These are phyloP conservation scores for Eimeria necatrix DNA, from an alignment of 169 alveolate genomes.

Conservation along the genomic window DNA sequence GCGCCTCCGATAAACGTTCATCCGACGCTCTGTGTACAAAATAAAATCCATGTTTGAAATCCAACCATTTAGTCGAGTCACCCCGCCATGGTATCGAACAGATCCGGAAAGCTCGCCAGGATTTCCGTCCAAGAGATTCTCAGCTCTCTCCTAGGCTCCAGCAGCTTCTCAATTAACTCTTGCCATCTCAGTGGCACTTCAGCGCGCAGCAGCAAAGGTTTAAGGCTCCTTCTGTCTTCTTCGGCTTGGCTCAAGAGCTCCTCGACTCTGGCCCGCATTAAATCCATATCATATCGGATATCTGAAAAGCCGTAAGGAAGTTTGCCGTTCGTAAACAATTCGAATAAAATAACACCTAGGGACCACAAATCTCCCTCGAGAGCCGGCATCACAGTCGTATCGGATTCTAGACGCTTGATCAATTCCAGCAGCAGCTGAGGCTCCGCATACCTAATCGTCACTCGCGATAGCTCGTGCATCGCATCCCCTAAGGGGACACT, in stretches of 20 bases:
- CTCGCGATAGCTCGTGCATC: not conserved
- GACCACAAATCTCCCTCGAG: constrained; percentile 52
- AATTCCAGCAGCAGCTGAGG: constrained; percentile 14
- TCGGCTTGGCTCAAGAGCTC: not conserved
- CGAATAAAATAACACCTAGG: constrained; percentile 45
- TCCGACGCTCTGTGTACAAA: too few species aligned
- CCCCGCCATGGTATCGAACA: not conserved
- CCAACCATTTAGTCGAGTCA: too few species aligned
- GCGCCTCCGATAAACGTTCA: too few species aligned
- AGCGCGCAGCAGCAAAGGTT: not conserved
- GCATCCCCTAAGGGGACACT: not conserved
- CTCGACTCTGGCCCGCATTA: not conserved
- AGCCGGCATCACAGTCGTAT: not conserved
- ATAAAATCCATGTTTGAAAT: too few species aligned
- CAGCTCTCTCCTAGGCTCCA: not conserved
- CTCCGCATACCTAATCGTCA: constrained; percentile 3
- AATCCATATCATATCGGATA: not conserved
- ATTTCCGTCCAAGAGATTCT: not conserved
- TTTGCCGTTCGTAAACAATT: constrained; percentile 55
- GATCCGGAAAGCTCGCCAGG: not conserved
- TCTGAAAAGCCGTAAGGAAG: constrained; percentile 12
- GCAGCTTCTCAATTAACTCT: not conserved
- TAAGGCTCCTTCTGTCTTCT: not conserved
- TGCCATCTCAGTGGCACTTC: not conserved
- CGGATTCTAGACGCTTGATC: not conserved